Percentiles rank a stretch among this genome's conserved stretches.
Conservation (phyloP, 495 filamentous ascomycete species). For the Xylaria sp. region DNA sequence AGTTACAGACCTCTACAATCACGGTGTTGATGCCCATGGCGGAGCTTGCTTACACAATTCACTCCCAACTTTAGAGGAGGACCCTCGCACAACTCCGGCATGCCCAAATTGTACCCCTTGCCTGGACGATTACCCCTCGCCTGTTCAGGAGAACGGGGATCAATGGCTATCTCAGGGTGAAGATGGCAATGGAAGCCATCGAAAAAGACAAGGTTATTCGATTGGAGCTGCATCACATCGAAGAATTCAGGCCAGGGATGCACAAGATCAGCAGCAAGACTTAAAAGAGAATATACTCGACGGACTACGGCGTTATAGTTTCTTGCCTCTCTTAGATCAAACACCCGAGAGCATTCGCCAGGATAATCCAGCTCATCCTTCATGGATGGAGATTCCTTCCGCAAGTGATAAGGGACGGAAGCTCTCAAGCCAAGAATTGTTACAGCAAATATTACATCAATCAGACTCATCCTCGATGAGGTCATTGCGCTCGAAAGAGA, state of each 20-base stretch:
- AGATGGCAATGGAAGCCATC: neutral
- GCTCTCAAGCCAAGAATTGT: conserved; percentile 15
- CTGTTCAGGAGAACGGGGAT: neutral
- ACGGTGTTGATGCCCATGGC: conserved; percentile 25
- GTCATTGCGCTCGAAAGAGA: conserved; percentile 6
- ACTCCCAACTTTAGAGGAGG: conserved; percentile 25
- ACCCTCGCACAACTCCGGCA: conserved; percentile 3
- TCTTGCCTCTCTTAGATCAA: conserved; percentile 19
- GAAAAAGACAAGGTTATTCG: conserved; percentile 4
- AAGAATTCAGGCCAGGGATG: conserved; percentile 1
- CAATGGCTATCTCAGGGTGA: neutral
- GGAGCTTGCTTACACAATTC: neutral
- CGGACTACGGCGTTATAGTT: conserved; percentile 15
- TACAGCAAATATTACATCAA: conserved; percentile 17
- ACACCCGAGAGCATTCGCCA: conserved; percentile 5
- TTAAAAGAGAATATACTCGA: neutral
- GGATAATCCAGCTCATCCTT: neutral
- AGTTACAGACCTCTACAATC: conserved; percentile 7
- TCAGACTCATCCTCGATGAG: neutral
- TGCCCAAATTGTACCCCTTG: neutral
- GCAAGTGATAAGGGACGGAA: neutral
- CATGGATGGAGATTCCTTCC: neutral
- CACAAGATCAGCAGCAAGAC: neutral
- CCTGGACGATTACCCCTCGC: neutral
- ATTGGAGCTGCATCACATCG: conserved; percentile 18